These are phyloP conservation scores for Terfezia boudieri DNA, from an alignment of 495 filamentous ascomycete genomes.

Conservation along the genomic window DNA sequence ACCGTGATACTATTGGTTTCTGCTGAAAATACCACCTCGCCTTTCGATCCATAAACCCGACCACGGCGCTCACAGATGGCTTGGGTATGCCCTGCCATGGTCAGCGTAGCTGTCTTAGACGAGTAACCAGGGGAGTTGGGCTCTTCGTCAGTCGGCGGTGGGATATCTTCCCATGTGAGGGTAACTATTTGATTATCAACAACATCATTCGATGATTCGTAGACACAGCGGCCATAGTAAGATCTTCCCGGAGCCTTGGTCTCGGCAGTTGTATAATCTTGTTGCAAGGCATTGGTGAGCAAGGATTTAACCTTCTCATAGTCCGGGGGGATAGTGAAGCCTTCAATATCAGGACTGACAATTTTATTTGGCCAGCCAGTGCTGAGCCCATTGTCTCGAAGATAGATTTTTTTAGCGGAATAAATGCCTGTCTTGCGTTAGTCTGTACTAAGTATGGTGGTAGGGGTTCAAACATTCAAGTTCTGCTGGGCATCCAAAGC, in stretches of 20 bases:
- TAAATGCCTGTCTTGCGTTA: constrained; percentile 22
- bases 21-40: constrained; percentile 49
- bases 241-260: constrained; percentile 18
- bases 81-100: constrained; percentile 84
- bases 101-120: constrained; percentile 69
- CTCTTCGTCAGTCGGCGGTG: constrained; percentile 20
- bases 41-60: constrained; percentile 58
- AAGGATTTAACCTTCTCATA: constrained; percentile 19
- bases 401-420: constrained; percentile 62
- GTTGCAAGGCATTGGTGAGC: constrained; percentile 31
- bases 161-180: constrained; percentile 49
- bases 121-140: not conserved
- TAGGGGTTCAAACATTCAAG: constrained; percentile 31
- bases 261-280: constrained; percentile 40
- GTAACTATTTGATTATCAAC: constrained; percentile 81
- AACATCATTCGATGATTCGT: constrained; percentile 74
- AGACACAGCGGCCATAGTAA: constrained; percentile 73
- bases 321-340: constrained; percentile 22
- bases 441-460: too few species aligned
- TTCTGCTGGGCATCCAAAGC: constrained; percentile 55
- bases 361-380: constrained; percentile 66
- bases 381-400: constrained; percentile 30
- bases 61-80: constrained; percentile 66
- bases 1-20: constrained; percentile 43
- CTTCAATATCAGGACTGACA: constrained; percentile 78